Evolutionary conservation across 2,329 filamentous ascomycete species (phyloP).

Genomic region (Exophiala sp.): DNA sequence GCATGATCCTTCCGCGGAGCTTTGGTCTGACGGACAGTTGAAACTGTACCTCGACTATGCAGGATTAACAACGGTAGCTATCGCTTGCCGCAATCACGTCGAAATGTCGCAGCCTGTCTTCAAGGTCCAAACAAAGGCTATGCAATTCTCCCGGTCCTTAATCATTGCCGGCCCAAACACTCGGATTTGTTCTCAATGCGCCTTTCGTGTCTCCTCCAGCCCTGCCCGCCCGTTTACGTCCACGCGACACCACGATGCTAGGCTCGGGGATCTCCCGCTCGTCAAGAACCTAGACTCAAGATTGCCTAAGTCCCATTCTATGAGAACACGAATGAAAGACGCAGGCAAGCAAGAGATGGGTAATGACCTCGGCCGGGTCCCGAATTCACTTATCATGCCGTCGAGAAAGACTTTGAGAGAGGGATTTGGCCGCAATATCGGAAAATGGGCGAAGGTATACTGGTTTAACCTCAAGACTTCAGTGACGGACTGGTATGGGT

Average conservation of each 20-base stretch:
- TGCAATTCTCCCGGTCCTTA: neutral
- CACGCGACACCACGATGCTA: conserved; percentile 9
- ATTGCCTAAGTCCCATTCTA: conserved; percentile 1
- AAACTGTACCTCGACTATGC: too few species aligned
- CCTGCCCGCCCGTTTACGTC: conserved; percentile 14
- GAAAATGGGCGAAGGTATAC: conserved; percentile 10
- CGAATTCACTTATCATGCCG: conserved; percentile 16
- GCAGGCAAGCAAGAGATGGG: conserved; percentile 7
- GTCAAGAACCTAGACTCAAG: conserved; percentile 1
- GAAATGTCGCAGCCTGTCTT: conserved; percentile 6
- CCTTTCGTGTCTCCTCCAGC: conserved; percentile 6
- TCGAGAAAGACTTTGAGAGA: conserved; percentile 9
- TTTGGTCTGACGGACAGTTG: too few species aligned
- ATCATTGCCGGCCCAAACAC: neutral
- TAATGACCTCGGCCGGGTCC: conserved; percentile 22
- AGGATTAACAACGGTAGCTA: too few species aligned
- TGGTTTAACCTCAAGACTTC: conserved; percentile 11
- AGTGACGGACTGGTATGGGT: conserved; percentile 14
- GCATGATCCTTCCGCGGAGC: too few species aligned
- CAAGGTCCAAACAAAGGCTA: neutral
- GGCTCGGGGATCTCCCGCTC: neutral
- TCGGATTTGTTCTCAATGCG: conserved; percentile 13
- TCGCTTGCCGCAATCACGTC: too few species aligned
- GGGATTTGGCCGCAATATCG: conserved; percentile 2
- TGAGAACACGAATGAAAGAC: conserved; percentile 5